Percentiles rank a stretch among this genome's conserved stretches.
Evolutionary conservation across 345 rosid genomes (phyloP).

Genomic region (Populus ilicifolia): DNA sequence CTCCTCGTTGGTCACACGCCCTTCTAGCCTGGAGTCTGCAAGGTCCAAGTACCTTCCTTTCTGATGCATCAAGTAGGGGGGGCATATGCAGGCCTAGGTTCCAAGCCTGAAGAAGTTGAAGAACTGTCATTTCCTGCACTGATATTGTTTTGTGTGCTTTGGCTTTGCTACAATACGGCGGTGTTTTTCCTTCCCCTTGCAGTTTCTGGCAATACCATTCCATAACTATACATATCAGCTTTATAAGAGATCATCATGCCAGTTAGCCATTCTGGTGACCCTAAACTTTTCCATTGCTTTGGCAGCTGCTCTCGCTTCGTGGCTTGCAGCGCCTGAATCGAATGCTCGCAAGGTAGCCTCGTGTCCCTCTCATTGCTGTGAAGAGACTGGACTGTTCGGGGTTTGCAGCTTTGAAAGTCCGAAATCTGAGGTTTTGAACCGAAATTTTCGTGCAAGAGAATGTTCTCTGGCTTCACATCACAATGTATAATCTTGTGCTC

Average conservation of each 20-base stretch:
- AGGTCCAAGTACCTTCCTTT: constrained; percentile 58
- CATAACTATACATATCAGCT: constrained; percentile 6
- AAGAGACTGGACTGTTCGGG: constrained; percentile 22
- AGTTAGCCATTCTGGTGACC: constrained; percentile 24
- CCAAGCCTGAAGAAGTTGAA: constrained; percentile 7
- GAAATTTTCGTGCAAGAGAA: constrained; percentile 22
- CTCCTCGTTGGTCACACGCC: constrained; percentile 50
- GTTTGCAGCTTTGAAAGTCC: constrained; percentile 26
- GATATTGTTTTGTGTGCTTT: constrained; percentile 9
- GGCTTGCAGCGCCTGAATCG: too few relatives aligned
- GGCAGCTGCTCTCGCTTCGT: too few relatives aligned
- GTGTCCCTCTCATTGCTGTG: constrained; percentile 31
- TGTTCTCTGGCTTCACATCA: constrained; percentile 28
- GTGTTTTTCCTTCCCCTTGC: too few relatives aligned
- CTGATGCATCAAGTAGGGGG: constrained; percentile 56
- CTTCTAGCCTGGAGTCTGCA: constrained; percentile 71
- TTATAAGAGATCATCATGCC: constrained; percentile 19
- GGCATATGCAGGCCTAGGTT: constrained; percentile 41
- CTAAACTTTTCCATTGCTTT: too few relatives aligned
- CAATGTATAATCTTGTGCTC: constrained; percentile 23
- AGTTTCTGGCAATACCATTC: too few relatives aligned
- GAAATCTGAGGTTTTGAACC: constrained; percentile 23
- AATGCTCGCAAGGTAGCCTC: constrained; percentile 19
- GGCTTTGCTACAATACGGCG: constrained; percentile 17
- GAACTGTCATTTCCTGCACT: constrained; percentile 11